A percentile compares a stretch with the other conserved stretches of the same genome.
Evolutionary conservation across 805 yeast genomes (phyloP).

Genomic region (Debaryomyces prosopidis): DNA sequence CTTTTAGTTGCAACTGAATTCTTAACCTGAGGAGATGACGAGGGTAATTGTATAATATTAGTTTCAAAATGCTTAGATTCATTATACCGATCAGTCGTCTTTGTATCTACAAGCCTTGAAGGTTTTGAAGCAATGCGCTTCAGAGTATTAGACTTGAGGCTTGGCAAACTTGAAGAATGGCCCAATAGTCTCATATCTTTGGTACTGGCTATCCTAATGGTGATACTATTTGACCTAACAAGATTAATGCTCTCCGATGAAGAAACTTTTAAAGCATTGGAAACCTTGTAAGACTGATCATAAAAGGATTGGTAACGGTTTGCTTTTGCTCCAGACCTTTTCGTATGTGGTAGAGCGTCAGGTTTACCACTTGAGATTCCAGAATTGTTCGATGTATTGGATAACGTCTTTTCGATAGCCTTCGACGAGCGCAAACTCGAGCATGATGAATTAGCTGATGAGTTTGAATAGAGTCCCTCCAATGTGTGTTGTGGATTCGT

Average conservation of each 20-base stretch:
- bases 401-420: constrained; percentile 31
- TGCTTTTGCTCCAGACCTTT: constrained; percentile 45
- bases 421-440: constrained; percentile 26
- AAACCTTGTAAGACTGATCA: constrained; percentile 44
- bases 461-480: constrained; percentile 22
- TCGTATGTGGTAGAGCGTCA: constrained; percentile 18
- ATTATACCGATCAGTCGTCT: not conserved
- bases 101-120: constrained; percentile 4
- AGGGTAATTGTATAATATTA: not conserved
- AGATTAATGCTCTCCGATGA: constrained; percentile 24
- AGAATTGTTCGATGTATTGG: constrained; percentile 26
- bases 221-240: constrained; percentile 14
- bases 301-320: constrained; percentile 48
- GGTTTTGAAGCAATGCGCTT: constrained; percentile 4
- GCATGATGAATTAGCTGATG: constrained; percentile 35
- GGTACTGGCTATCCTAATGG: not conserved
- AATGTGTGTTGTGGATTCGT: constrained; percentile 23
- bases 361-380: constrained; percentile 5
- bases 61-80: not conserved
- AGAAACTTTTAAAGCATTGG: constrained; percentile 41
- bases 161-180: constrained; percentile 29
- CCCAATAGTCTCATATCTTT: constrained; percentile 16
- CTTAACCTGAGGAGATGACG: no score
- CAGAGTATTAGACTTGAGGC: constrained; percentile 13
- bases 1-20: no score